Conservation (phyloP, 163 green algal species). For the Scenedesmus sp. region DNA sequence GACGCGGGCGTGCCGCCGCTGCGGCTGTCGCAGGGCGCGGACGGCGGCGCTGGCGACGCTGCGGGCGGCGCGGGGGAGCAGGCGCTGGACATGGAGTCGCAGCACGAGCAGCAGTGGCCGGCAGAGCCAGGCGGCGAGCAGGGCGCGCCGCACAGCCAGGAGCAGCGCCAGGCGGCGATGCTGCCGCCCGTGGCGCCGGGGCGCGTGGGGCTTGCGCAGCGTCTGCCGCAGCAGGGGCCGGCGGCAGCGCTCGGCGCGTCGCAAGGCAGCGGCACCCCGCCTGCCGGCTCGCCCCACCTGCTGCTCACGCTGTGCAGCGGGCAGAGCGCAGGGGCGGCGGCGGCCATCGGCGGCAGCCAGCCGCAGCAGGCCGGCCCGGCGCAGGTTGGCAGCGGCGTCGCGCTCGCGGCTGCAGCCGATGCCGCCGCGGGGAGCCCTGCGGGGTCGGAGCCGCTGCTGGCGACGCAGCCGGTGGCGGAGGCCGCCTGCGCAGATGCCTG, state of each 20-base stretch:
- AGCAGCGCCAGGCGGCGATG: background rate
- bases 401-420: too few species aligned
- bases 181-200: too few species aligned
- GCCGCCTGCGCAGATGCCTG: conserved; percentile 9
- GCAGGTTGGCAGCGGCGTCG: too few species aligned
- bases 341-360: background rate
- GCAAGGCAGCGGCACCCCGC: background rate
- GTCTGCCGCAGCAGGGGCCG: too few species aligned
- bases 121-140: background rate
- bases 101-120: background rate
- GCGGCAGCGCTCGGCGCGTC: too few species aligned
- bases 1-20: background rate
- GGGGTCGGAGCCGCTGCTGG: conserved; percentile 4
- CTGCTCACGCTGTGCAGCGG: background rate
- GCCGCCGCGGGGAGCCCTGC: too few species aligned
- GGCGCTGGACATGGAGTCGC: background rate
- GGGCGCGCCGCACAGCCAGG: background rate
- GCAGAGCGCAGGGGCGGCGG: background rate
- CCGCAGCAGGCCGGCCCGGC: background rate
- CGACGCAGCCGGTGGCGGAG: background rate
- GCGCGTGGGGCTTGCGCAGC: too few species aligned
- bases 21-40: background rate
- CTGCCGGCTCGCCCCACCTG: background rate
- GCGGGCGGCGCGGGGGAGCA: background rate
- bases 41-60: background rate